phyloP scores from a whole-genome alignment of 805 yeast species.

The Candida namnaoensis region DNA sequence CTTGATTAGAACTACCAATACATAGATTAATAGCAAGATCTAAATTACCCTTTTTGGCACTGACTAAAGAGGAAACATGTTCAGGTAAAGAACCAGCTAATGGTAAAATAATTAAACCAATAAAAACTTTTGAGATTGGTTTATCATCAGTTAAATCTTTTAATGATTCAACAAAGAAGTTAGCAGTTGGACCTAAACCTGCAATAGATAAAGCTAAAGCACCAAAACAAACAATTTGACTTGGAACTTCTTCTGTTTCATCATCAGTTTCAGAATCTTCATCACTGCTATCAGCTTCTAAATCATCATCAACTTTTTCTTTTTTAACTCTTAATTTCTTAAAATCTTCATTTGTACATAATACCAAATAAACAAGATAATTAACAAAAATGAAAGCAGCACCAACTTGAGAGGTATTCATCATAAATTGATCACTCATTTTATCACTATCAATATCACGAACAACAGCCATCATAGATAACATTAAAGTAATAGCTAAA shows the following conservation, averaged over 20 bases:
- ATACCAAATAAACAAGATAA: conserved; percentile 10
- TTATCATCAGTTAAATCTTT: conserved; percentile 12
- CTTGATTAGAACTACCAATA: conserved; percentile 14
- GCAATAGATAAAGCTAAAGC: conserved; percentile 12
- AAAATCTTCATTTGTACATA: conserved; percentile 15
- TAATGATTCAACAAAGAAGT: conserved; percentile 15
- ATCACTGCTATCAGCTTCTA: background rate
- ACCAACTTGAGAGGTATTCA: conserved; percentile 12
- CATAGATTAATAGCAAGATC: conserved; percentile 12
- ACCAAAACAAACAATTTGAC: conserved; percentile 12
- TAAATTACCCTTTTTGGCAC: conserved; percentile 14
- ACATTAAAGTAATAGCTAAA: conserved; percentile 8
- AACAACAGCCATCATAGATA: conserved; percentile 11
- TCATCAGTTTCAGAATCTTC: conserved; percentile 1
- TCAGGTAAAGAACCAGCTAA: conserved; percentile 16
- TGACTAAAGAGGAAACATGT: conserved; percentile 12
- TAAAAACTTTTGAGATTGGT: conserved; percentile 13
- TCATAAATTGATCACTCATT: conserved; percentile 8
- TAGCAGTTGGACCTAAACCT: conserved; percentile 13
- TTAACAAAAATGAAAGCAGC: conserved; percentile 13
- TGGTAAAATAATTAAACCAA: conserved; percentile 15
- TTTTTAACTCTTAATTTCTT: conserved; percentile 5
- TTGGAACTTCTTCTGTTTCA: conserved; percentile 6
- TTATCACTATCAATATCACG: conserved; percentile 7
- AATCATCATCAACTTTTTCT: conserved; percentile 4